These are phyloP conservation scores for Mikania micrantha DNA, from an alignment of 129 eudicot genomes.

Conservation along the genomic window DNA sequence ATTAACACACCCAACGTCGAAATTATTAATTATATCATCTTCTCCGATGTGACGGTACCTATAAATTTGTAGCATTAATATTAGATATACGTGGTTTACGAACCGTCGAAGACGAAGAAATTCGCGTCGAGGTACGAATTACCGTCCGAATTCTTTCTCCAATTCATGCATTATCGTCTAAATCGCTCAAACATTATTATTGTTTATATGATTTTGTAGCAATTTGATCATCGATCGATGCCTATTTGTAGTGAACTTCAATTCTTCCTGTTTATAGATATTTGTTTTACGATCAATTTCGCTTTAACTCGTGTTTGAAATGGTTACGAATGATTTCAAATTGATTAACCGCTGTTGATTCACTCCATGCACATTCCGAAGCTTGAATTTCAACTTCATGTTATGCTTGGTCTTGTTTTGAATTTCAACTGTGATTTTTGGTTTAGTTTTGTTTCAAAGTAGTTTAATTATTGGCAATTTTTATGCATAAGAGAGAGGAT, in stretches of 20 bases:
- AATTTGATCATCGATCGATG: not conserved
- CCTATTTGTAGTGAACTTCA: not conserved
- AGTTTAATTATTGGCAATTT: too few species aligned
- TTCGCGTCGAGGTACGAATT: constrained; percentile 9
- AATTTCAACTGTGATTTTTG: too few species aligned
- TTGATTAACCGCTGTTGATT: not conserved
- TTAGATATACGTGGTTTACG: constrained; percentile 9
- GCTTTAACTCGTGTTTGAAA: not conserved
- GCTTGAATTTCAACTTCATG: not conserved
- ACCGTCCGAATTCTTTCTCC: not conserved
- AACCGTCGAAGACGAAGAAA: constrained; percentile 1
- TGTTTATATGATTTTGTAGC: not conserved
- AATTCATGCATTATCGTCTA: not conserved
- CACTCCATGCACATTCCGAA: not conserved
- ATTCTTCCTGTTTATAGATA: not conserved
- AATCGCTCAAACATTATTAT: not conserved
- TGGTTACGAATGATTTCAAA: not conserved
- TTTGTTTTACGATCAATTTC: not conserved
- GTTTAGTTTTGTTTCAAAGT: too few species aligned
- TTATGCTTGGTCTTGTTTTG: not conserved
- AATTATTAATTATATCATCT: too few species aligned
- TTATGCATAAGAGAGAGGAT: too few species aligned
- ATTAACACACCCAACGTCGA: too few species aligned
- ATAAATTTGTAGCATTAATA: too few species aligned
- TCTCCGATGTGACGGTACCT: too few species aligned